Conservation (phyloP, 2,329 filamentous ascomycete genomes). For the Botrytis medusae region DNA sequence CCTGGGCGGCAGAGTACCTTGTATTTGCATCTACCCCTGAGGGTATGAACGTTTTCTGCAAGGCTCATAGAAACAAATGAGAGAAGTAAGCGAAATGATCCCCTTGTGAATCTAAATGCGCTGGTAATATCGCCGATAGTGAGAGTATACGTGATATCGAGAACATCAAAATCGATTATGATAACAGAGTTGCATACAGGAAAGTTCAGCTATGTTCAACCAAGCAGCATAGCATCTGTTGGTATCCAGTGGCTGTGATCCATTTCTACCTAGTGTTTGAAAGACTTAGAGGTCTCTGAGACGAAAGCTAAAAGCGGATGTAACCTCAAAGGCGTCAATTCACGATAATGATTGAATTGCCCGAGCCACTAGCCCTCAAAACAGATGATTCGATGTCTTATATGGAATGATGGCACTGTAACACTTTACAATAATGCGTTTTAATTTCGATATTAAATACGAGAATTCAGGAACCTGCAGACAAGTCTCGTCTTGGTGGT, state of each 20-base stretch:
- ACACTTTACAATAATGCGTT: constrained; percentile 1
- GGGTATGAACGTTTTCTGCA: neutral
- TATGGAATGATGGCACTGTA: constrained; percentile 11
- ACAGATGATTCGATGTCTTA: neutral
- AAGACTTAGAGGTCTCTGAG: neutral
- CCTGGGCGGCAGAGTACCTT: constrained; percentile 4
- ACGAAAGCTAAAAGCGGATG: constrained; percentile 1
- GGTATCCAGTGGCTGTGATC: constrained; percentile 4
- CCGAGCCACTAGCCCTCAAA: constrained; percentile 7
- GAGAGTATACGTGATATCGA: neutral
- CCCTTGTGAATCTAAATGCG: constrained; percentile 5
- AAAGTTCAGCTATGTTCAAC: neutral
- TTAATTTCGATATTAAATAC: constrained; percentile 10
- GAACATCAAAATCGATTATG: neutral
- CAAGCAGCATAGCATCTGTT: neutral
- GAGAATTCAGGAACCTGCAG: constrained; percentile 5
- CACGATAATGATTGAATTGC: constrained; percentile 18
- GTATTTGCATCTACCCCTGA: constrained; percentile 11
- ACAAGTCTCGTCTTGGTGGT: neutral
- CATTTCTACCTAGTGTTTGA: neutral
- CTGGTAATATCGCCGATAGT: constrained; percentile 7
- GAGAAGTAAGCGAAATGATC: neutral
- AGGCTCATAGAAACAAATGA: neutral
- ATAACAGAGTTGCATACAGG: neutral
- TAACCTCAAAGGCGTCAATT: constrained; percentile 5